These are phyloP conservation scores for Thermochaetoides dissita DNA, from an alignment of 2,329 filamentous ascomycete genomes.

Conservation along the genomic window DNA sequence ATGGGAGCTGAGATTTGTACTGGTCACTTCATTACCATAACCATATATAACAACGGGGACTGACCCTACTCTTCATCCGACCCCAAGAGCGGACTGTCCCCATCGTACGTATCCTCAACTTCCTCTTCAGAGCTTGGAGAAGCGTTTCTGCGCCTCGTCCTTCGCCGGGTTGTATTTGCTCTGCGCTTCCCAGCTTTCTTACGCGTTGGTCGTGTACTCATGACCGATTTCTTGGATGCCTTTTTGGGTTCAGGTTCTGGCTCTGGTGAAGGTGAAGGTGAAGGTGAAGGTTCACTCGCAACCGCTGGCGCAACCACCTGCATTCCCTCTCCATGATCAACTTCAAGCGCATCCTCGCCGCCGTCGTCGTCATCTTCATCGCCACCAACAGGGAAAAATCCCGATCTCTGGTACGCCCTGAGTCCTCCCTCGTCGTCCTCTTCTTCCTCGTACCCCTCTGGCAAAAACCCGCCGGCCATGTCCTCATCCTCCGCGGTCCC, in stretches of 20 bases:
- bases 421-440: constrained; percentile 14
- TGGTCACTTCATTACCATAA: too few relatives aligned
- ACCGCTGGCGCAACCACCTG: background rate
- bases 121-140: constrained; percentile 14
- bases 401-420: constrained; percentile 23
- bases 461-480: constrained; percentile 48
- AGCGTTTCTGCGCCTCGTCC: constrained; percentile 8
- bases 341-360: constrained; percentile 20
- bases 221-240: background rate
- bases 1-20: too few relatives aligned
- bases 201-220: constrained; percentile 11
- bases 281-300: too few relatives aligned
- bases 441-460: constrained; percentile 37
- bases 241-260: background rate
- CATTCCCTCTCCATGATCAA: constrained; percentile 18
- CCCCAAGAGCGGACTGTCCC: too few relatives aligned
- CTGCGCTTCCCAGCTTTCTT: constrained; percentile 7
- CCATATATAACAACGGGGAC: too few relatives aligned
- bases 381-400: constrained; percentile 32
- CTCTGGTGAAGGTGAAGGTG: too few relatives aligned
- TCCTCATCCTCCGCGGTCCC: constrained; percentile 28
- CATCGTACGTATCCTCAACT: constrained; percentile 7
- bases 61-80: too few relatives aligned
- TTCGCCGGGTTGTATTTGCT: constrained; percentile 5
- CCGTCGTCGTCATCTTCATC: constrained; percentile 29